phyloP scores from a whole-genome alignment of 305 asterid species.

The Fraxinus baroniana region DNA sequence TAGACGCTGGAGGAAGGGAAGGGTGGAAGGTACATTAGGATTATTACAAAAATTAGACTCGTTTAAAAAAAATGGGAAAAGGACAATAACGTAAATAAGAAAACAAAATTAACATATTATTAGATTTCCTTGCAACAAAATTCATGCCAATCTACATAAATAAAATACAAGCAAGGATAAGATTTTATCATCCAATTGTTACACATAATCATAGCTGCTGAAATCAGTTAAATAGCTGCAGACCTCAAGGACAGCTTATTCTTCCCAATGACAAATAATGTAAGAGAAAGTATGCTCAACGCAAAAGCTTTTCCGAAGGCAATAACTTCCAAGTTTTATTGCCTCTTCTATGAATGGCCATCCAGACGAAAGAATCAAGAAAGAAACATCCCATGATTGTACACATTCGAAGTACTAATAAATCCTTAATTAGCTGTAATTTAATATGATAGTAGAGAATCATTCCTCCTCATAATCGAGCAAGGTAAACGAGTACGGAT shows the following conservation, averaged over 20 bases:
- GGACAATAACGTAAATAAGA: not conserved
- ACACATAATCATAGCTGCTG: not conserved
- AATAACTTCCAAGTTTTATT: slow-evolving; percentile 23
- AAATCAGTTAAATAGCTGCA: slow-evolving; percentile 28
- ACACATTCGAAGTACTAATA: slow-evolving; percentile 18
- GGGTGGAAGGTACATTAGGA: not conserved
- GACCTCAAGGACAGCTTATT: slow-evolving; percentile 53
- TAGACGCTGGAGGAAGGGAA: not conserved
- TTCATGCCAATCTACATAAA: slow-evolving; percentile 27
- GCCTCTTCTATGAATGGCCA: slow-evolving; percentile 30
- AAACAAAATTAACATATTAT: not conserved
- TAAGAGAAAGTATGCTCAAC: slow-evolving; percentile 24
- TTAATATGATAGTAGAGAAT: slow-evolving; percentile 12
- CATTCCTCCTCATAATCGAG: slow-evolving; percentile 64
- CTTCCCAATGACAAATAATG: slow-evolving; percentile 29
- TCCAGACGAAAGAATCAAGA: slow-evolving; percentile 33
- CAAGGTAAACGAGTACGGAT: slow-evolving; percentile 62
- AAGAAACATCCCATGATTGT: slow-evolving; percentile 14
- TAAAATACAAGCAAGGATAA: slow-evolving; percentile 29
- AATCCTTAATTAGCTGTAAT: not conserved
- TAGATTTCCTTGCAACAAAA: slow-evolving; percentile 11
- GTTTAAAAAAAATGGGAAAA: not conserved
- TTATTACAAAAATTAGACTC: not conserved
- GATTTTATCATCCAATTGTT: slow-evolving; percentile 21
- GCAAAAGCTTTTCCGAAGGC: slow-evolving; percentile 21